Conservation (phyloP, 2,329 filamentous ascomycete genomes). For the Fusarium begoniae region DNA sequence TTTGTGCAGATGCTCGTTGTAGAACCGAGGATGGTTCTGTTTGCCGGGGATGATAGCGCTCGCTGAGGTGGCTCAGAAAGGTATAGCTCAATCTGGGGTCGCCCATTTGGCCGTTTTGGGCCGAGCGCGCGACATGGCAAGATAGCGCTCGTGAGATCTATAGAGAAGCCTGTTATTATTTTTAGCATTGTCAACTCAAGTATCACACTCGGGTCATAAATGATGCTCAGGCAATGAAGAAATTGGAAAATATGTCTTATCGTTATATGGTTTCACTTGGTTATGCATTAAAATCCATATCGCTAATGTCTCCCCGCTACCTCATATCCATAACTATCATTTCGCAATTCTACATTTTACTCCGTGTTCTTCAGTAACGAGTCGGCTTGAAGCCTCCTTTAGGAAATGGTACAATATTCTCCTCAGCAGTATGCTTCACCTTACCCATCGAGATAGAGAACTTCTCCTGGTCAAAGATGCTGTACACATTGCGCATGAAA, state of each 20-base stretch:
- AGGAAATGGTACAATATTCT: background rate
- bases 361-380: too few species aligned
- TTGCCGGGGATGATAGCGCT: background rate
- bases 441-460: background rate
- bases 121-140: background rate
- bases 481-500: slow-evolving; percentile 5
- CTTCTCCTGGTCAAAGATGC: slow-evolving; percentile 2
- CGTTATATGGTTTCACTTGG: background rate
- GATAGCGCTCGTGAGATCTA: rapidly evolving
- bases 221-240: rapidly evolving
- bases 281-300: background rate
- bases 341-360: too few species aligned
- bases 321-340: background rate
- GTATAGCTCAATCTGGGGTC: background rate
- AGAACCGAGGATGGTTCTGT: background rate
- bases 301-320: rapidly evolving
- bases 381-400: background rate
- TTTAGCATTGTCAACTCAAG: too few species aligned
- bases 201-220: too few species aligned
- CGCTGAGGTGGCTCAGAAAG: background rate
- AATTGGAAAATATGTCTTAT: background rate
- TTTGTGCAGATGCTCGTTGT: rapidly evolving
- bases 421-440: background rate
- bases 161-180: too few species aligned
- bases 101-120: background rate